A percentile compares a stretch with the other conserved stretches of the same genome.
Evolutionary conservation across 2,329 filamentous ascomycete species (phyloP).

Genomic region (Helminthosporium solani): DNA sequence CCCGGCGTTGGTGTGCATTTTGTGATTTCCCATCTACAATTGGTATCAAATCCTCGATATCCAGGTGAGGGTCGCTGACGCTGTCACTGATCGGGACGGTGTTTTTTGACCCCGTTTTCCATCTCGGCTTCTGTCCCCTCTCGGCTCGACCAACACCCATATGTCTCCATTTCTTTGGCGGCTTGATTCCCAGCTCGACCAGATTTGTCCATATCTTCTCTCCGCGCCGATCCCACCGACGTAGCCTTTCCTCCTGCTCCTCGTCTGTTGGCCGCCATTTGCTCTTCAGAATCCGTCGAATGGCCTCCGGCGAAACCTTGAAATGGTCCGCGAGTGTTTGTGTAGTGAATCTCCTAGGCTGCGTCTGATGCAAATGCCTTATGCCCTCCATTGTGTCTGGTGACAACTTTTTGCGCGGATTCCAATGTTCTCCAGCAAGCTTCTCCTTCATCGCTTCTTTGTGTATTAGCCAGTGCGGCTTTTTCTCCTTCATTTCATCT

Average conservation of each 20-base stretch:
- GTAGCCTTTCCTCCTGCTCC: slow-evolving; percentile 46
- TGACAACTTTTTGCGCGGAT: slow-evolving; percentile 80
- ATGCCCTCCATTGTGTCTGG: slow-evolving; percentile 92
- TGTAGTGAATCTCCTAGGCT: slow-evolving; percentile 76
- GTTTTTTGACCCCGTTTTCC: slow-evolving; percentile 36
- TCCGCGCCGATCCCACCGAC: slow-evolving; percentile 51
- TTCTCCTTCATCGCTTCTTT: slow-evolving; percentile 75
- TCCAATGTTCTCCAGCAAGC: slow-evolving; percentile 75
- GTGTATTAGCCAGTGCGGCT: slow-evolving; percentile 69
- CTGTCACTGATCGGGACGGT: slow-evolving; percentile 31
- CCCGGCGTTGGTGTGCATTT: background rate
- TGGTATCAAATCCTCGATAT: slow-evolving; percentile 32
- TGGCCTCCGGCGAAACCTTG: slow-evolving; percentile 80
- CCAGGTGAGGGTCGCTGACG: slow-evolving; percentile 13
- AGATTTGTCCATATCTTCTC: slow-evolving; percentile 52
- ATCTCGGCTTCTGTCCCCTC: slow-evolving; percentile 31
- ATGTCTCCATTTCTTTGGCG: slow-evolving; percentile 55
- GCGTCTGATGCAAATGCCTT: slow-evolving; percentile 73
- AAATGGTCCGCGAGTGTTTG: slow-evolving; percentile 73
- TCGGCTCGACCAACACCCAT: slow-evolving; percentile 44
- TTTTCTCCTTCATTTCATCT: slow-evolving; percentile 11
- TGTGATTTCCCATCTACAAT: slow-evolving; percentile 23
- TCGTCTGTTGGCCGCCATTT: slow-evolving; percentile 66
- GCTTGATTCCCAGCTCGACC: slow-evolving; percentile 55
- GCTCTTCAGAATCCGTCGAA: slow-evolving; percentile 80